phyloP scores from a whole-genome alignment of 75 land plant species.

The Cryptomeria japonica region DNA sequence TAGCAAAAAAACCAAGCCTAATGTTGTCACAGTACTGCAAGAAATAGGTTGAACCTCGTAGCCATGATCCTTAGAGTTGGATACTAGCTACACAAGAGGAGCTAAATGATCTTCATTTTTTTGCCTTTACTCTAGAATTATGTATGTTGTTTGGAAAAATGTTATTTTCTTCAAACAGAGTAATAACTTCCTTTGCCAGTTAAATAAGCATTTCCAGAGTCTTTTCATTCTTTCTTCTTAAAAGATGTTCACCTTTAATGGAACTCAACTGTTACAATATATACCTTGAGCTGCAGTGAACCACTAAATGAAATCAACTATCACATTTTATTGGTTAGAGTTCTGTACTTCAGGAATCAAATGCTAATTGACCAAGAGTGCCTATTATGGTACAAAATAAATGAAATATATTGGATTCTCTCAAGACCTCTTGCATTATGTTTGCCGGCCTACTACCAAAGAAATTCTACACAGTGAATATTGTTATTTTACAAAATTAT shows the following conservation, averaged over 20 bases:
- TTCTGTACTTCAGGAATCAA: background rate
- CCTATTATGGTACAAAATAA: too few species aligned
- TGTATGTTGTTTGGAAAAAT: too few species aligned
- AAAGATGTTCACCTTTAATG: background rate
- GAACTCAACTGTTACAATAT: background rate
- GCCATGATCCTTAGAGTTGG: constrained; percentile 41
- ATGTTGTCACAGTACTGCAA: constrained; percentile 33
- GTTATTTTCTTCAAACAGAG: too few species aligned
- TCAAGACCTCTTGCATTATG: too few species aligned
- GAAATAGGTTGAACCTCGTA: constrained; percentile 66
- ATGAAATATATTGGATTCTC: too few species aligned
- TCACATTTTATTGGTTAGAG: background rate
- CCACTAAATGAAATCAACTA: background rate
- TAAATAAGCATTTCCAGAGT: background rate
- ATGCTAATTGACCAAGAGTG: background rate
- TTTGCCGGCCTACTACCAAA: too few species aligned
- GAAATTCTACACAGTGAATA: too few species aligned
- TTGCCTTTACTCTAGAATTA: background rate
- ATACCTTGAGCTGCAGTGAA: background rate
- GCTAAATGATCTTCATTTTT: background rate
- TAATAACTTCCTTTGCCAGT: background rate
- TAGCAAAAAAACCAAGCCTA: constrained; percentile 60
- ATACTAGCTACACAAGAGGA: background rate
- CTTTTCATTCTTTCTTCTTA: background rate
- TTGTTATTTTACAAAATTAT: too few species aligned